phyloP scores from a whole-genome alignment of 306 rosid species.

The Cicer chorassanicum region DNA sequence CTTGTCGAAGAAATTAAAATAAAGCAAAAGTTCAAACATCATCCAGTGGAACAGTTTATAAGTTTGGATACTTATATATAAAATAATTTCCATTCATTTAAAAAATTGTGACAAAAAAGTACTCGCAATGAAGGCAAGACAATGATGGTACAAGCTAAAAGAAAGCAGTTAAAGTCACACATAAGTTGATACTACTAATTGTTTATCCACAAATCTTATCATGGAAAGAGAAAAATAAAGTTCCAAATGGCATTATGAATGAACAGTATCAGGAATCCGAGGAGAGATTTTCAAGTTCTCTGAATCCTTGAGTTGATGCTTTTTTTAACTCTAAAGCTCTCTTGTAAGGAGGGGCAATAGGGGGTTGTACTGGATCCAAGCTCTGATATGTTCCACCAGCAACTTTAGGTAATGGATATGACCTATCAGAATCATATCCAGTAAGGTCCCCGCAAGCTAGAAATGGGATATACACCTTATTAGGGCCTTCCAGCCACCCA shows the following conservation, averaged over 20 bases:
- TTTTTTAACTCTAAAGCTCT: constrained; percentile 48
- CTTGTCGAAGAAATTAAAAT: constrained; percentile 32
- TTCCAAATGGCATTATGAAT: constrained; percentile 34
- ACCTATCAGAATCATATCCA: constrained; percentile 89
- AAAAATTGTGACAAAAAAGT: constrained; percentile 37
- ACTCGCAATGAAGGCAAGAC: constrained; percentile 38
- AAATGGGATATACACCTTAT: constrained; percentile 92
- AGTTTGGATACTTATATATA: not conserved
- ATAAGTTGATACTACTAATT: constrained; percentile 25
- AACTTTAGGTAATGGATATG: constrained; percentile 85
- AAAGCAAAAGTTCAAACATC: constrained; percentile 38
- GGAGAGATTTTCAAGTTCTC: constrained; percentile 69
- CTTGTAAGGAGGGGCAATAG: constrained; percentile 78
- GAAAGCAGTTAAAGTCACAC: constrained; percentile 37
- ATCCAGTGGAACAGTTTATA: constrained; percentile 39
- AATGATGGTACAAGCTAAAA: constrained; percentile 38
- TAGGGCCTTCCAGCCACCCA: constrained; percentile 97
- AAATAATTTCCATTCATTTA: constrained; percentile 10
- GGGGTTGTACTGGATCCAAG: constrained; percentile 89
- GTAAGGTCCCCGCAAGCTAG: constrained; percentile 89
- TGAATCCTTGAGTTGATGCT: constrained; percentile 53
- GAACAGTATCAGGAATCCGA: constrained; percentile 62
- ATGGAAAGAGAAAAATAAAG: constrained; percentile 26
- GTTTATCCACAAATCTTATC: constrained; percentile 35
- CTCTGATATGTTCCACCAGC: constrained; percentile 80